Conservation (phyloP, 2,329 filamentous ascomycete genomes). For the Pseudodiploospora longispora region DNA sequence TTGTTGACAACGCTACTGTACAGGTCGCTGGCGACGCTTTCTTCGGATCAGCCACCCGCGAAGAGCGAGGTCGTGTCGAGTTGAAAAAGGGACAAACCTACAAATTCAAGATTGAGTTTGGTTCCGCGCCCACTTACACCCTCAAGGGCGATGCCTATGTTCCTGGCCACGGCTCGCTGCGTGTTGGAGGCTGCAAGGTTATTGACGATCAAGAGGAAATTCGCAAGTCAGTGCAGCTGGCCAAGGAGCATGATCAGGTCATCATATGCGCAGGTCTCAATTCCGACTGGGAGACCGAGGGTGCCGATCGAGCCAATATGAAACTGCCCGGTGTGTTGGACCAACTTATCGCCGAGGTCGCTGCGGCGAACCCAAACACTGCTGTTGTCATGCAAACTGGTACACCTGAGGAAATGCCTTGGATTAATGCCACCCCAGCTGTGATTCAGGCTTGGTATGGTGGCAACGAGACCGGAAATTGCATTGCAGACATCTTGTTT, state of each 20-base stretch:
- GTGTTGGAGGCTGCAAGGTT: constrained; percentile 52
- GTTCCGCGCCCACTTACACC: constrained; percentile 49
- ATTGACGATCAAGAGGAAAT: constrained; percentile 53
- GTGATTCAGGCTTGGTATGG: constrained; percentile 77
- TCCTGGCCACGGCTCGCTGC: constrained; percentile 52
- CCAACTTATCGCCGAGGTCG: constrained; percentile 57
- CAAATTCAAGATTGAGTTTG: constrained; percentile 50
- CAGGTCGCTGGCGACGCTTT: constrained; percentile 56
- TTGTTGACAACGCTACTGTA: constrained; percentile 59
- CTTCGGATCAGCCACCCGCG: constrained; percentile 55
- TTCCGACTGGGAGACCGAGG: constrained; percentile 74
- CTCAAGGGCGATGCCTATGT: constrained; percentile 41
- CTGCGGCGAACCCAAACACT: constrained; percentile 59
- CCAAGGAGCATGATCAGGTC: constrained; percentile 65
- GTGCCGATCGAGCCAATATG: constrained; percentile 69
- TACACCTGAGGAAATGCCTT: constrained; percentile 66
- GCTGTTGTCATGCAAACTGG: constrained; percentile 71
- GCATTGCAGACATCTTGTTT: constrained; percentile 69
- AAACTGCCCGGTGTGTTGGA: constrained; percentile 68
- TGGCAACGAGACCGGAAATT: constrained; percentile 79
- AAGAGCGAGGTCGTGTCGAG: constrained; percentile 51
- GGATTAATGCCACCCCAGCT: constrained; percentile 47
- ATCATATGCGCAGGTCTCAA: constrained; percentile 73
- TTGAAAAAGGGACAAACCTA: constrained; percentile 54
- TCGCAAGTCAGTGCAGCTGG: constrained; percentile 57